Evolutionary conservation across 2,329 filamentous ascomycete genomes (phyloP), one percentile per base, ranked within the genome.

Genomic region (Fusarium falciforme): DNA sequence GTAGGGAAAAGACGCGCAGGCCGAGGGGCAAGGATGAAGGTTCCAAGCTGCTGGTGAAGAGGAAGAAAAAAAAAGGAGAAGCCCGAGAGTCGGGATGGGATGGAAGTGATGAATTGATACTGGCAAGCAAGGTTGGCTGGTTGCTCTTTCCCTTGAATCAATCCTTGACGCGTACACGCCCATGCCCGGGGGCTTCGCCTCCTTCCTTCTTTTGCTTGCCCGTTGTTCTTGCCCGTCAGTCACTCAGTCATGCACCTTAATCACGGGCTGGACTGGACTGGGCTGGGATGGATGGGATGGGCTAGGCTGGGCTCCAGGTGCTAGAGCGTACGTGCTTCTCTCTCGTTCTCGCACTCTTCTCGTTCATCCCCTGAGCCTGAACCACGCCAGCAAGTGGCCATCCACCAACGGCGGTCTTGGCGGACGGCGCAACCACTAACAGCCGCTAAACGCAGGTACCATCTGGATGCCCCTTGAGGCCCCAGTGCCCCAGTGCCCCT

Each of bases 371-470:
- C 71, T 73, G 71, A 73, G 67, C 64, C 49, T 62, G 67, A 71
- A 66, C 68, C 68, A 70, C 68, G 49, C 57, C 59, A 54, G 59
- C 69, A 62, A 64, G 60, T 60, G 33, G 55, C 67, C 64, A 47
- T 61, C 71, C 71, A 74, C 67, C 58, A 68, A 72, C 59, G 68
- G 72, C 58, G 68, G 55, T 62, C 66, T 75, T 74, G 63, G 72
- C 69, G 62, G 63, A 25, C 66, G 61, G 58, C 44, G 38, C 58
- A 55, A 68, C 72, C 72, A 73, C 72, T 75, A 70, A 66, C 54
- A 67, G 62, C 66, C 70, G 70, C 69, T 72, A 75, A 67, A 73
- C 61, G 47, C 69, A 74, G 72, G 65, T 70, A 67, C 68, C 68
- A 75, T 74, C 71, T 61, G 42, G 64, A 65, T 52, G 47, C 64